Evolutionary conservation across 78 protist species (phyloP), one percentile per base, ranked within the genome.

Genomic region (Emiliania huxleyi): DNA sequence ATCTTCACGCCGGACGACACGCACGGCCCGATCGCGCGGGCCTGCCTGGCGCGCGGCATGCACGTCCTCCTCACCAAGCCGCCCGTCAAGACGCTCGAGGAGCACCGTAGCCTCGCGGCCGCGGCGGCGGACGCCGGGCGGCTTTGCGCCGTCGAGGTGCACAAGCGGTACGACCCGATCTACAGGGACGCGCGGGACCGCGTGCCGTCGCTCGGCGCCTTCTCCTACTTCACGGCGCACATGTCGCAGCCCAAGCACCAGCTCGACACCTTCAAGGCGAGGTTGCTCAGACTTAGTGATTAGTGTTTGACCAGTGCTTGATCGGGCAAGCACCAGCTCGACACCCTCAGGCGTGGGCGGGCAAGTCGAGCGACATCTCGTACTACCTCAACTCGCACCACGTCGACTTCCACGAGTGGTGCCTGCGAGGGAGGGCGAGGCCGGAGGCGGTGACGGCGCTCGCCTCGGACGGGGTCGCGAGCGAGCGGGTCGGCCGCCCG

Each of bases 1-100:
- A 69, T 95, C 91, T 95, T 95, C 93, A 95, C 96, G 6, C 96
- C 96, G 21, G 96, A 95, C 87, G 93, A 93, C 95, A 95, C 96
- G 25, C 96, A 95, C 73, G 91, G 4, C 25, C 90, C 79, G 49
- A 93, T 95, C 42, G 92, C 94, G 15, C 0, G 0, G 79, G 79
- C 79, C 4, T 93, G 94, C 93, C 15, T 95, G 37, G 44, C 84
- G 93, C 43, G 62, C 26, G 91, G 93, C 33, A 0, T 95, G 87
- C 96, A 95, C 92, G 96, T 95, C 79, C 90, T 95, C 25, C 26
- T 93, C 2, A 95, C 96, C 29, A 95, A 95, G 92, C 96, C 96
- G 0, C 81, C 93, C 35, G 92, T 87, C 43, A 95, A 93, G 91
- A 93, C 94, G 25, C 89, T 95, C 44, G 52, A 4, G 8, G 90